Evolutionary conservation across 805 yeast species (phyloP), one percentile per base, ranked within the genome.

Genomic region (Metschnikowia baotianmanensis): DNA sequence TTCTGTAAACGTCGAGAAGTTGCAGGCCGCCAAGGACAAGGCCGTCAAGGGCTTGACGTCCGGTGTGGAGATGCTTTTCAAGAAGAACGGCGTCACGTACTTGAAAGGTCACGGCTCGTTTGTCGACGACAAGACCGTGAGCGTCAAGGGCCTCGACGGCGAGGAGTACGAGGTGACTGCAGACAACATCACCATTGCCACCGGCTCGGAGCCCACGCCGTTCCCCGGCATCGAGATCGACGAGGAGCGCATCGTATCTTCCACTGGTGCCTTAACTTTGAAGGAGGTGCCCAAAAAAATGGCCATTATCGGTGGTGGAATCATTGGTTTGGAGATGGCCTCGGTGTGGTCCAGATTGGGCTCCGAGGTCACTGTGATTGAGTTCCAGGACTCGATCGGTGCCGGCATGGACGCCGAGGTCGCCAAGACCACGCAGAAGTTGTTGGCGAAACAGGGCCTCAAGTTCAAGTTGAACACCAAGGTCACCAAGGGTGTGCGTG

Each of bases 291-390:
- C 99, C 62, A 89, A 93, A 77, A 82, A 76, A 64, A 59, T 93
- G 61, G 84, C 91, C 53, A 82, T 93, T 69, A 91, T 93, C 58
- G 99, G 99, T 65, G 99, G 96, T 71, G 99, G 99, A 77, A 91
- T 93, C 72, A 93, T 93, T 64, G 99, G 99, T 61, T 80, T 93
- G 55, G 99, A 93, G 75, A 93, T 93, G 96, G 99, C 96, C 50
- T 90, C 98, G 19, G 99, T 93, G 34, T 93, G 95, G 83, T 72
- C 90, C 44, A 82, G 99, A 71, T 73, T 93, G 58, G 99, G 99
- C 32, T 73, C 96, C 31, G 89, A 93, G 72, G 99, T 93, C 50
- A 91, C 97, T 31, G 84, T 93, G 42, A 71, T 93, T 46, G 99
- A 93, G 77, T 93, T 78, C 80, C 87, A 83, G 67, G 74, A 76